phyloP scores from a whole-genome alignment of 495 filamentous ascomycete species.

The Aspergillus wentii region DNA sequence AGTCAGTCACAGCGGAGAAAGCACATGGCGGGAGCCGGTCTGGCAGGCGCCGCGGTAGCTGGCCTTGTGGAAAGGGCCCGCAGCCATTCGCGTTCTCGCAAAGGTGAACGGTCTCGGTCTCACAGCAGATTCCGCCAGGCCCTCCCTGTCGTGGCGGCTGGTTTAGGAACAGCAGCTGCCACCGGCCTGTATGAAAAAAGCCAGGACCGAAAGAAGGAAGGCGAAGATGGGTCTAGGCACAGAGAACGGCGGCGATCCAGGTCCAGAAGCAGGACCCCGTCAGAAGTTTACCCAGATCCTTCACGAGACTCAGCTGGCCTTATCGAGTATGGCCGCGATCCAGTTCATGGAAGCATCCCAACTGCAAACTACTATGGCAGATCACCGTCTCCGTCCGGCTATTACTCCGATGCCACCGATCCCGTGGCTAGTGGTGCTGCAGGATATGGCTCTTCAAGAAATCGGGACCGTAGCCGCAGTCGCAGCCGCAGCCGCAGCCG shows the following conservation, averaged over 20 bases:
- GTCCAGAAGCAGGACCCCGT: constrained; percentile 50
- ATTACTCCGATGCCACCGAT: constrained; percentile 40
- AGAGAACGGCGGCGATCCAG: constrained; percentile 48
- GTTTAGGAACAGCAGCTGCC: constrained; percentile 71
- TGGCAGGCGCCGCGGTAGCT: constrained; percentile 72
- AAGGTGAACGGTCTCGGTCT: constrained; percentile 45
- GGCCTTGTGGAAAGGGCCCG: constrained; percentile 70
- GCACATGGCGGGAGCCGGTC: constrained; percentile 70
- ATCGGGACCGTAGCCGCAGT: constrained; percentile 21
- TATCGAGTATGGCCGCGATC: constrained; percentile 76
- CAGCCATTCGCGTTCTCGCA: constrained; percentile 62
- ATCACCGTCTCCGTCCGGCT: constrained; percentile 31
- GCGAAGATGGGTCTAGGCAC: constrained; percentile 34
- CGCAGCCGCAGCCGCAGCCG: constrained; percentile 39
- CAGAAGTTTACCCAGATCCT: constrained; percentile 51
- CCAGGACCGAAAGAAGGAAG: constrained; percentile 62
- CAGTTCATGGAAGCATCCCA: constrained; percentile 50
- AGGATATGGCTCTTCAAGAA: constrained; percentile 26
- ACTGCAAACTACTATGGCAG: constrained; percentile 47
- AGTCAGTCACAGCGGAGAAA: constrained; percentile 59
- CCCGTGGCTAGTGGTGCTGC: constrained; percentile 11
- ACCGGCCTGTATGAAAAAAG: constrained; percentile 77
- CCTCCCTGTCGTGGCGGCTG: constrained; percentile 67
- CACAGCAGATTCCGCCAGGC: constrained; percentile 57
- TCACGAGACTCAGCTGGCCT: constrained; percentile 57